phyloP scores from a whole-genome alignment of 2,329 filamentous ascomycete genomes.

The Alternaria viburni region DNA sequence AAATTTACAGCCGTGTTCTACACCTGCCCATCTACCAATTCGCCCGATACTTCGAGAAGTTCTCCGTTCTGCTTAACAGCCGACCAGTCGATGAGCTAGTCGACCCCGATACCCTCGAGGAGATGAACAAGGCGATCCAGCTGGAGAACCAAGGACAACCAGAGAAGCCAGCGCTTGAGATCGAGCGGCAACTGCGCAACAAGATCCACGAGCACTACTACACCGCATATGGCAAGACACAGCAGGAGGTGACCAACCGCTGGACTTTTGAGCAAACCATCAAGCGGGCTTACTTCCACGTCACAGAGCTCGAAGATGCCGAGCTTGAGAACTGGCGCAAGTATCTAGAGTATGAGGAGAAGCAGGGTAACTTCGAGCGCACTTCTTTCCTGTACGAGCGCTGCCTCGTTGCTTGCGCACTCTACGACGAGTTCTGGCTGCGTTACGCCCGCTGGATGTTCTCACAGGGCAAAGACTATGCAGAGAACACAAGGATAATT shows the following conservation, averaged over 20 bases:
- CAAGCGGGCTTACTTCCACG: conserved; percentile 95
- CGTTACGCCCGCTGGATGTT: conserved; percentile 95
- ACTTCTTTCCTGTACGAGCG: conserved; percentile 89
- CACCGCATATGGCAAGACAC: conserved; percentile 79
- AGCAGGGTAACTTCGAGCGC: conserved; percentile 76
- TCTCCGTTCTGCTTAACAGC: conserved; percentile 74
- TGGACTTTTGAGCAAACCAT: conserved; percentile 96
- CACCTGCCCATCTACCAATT: conserved; percentile 96
- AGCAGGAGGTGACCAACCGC: conserved; percentile 86
- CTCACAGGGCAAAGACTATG: conserved; percentile 69
- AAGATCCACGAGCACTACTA: conserved; percentile 83
- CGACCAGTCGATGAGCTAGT: conserved; percentile 77
- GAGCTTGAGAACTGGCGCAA: conserved; percentile 93
- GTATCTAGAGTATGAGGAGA: conserved; percentile 95
- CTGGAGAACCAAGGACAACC: conserved; percentile 63
- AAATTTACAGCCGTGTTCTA: conserved; percentile 80
- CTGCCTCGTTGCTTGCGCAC: conserved; percentile 88
- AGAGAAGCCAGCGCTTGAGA: conserved; percentile 72
- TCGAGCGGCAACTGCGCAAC: conserved; percentile 80
- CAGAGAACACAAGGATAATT: conserved; percentile 86
- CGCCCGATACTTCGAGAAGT: conserved; percentile 90
- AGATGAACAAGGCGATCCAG: conserved; percentile 75
- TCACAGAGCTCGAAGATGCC: conserved; percentile 85
- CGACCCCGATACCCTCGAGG: conserved; percentile 69
- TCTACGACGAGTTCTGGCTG: conserved; percentile 98